Evolutionary conservation across 495 filamentous ascomycete genomes (phyloP).

Genomic region (Daldinia loculata): DNA sequence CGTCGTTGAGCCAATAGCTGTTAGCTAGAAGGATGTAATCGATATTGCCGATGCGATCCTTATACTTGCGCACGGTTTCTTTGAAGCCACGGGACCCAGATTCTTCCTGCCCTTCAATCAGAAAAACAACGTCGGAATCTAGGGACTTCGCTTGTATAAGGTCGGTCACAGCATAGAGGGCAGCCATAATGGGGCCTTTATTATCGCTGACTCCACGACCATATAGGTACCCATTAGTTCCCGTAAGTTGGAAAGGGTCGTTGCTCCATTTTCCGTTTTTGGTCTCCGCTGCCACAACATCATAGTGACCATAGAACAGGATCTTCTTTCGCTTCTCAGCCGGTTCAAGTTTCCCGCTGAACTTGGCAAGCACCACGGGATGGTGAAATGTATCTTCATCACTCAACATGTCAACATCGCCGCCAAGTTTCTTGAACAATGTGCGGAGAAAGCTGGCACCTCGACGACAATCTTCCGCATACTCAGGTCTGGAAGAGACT

Average conservation of each 20-base stretch:
- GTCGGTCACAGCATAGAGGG: slow-evolving; percentile 90
- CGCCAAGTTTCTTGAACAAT: slow-evolving; percentile 89
- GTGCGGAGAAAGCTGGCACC: slow-evolving; percentile 89
- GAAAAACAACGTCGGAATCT: slow-evolving; percentile 85
- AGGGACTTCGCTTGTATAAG: slow-evolving; percentile 79
- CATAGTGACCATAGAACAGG: slow-evolving; percentile 97
- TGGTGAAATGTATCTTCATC: slow-evolving; percentile 75
- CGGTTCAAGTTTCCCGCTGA: slow-evolving; percentile 71
- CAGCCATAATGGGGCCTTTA: slow-evolving; percentile 93
- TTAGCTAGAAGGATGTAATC: slow-evolving; percentile 96
- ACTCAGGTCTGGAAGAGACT: slow-evolving; percentile 83
- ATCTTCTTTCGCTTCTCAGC: slow-evolving; percentile 76
- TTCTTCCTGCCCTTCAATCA: slow-evolving; percentile 98
- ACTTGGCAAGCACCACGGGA: slow-evolving; percentile 89
- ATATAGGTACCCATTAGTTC: slow-evolving; percentile 91
- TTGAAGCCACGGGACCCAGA: slow-evolving; percentile 90
- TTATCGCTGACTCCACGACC: slow-evolving; percentile 98
- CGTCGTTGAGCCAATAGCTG: slow-evolving; percentile 98
- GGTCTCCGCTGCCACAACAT: slow-evolving; percentile 93
- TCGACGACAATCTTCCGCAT: slow-evolving; percentile 87
- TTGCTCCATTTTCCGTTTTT: slow-evolving; percentile 80
- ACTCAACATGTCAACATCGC: slow-evolving; percentile 82
- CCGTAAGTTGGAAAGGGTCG: slow-evolving; percentile 85
- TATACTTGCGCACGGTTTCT: slow-evolving; percentile 77
- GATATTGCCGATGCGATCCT: slow-evolving; percentile 84